Conservation (phyloP, 768 basidiomycete species). For the Inosperma sp. region DNA sequence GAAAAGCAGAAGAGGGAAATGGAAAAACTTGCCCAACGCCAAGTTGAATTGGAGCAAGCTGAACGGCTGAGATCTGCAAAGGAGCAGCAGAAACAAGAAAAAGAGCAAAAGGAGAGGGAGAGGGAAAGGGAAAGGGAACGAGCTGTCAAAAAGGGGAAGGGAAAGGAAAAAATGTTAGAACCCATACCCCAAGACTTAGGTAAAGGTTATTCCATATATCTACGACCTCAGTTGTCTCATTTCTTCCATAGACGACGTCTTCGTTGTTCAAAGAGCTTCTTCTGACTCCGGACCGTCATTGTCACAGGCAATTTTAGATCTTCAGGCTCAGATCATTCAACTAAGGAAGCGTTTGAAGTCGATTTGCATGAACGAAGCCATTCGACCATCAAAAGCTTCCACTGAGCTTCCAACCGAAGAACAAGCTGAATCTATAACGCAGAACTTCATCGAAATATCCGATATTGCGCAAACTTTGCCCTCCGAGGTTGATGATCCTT, state of each 20-base stretch:
- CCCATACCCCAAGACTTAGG: slow-evolving; percentile 11
- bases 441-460: slow-evolving; percentile 42
- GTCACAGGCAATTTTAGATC: slow-evolving; percentile 38
- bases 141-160: slow-evolving; percentile 2
- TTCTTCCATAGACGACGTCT: slow-evolving; percentile 47
- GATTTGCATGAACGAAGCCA: slow-evolving; percentile 53
- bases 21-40: slow-evolving; percentile 21
- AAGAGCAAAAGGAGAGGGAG: slow-evolving; percentile 9
- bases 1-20: slow-evolving; percentile 22
- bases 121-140: slow-evolving; percentile 3
- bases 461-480: slow-evolving; percentile 48
- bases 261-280: slow-evolving; percentile 42
- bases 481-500: slow-evolving; percentile 32
- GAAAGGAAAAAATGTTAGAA: background rate
- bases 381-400: slow-evolving; percentile 41
- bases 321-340: slow-evolving; percentile 47
- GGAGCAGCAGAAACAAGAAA: slow-evolving; percentile 6
- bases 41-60: slow-evolving; percentile 20
- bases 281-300: slow-evolving; percentile 27
- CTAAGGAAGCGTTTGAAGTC: slow-evolving; percentile 59
- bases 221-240: background rate
- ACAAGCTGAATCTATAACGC: slow-evolving; percentile 43
- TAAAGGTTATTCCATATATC: slow-evolving; percentile 1
- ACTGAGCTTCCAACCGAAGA: slow-evolving; percentile 48
- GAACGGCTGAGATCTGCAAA: slow-evolving; percentile 4